A percentile compares a stretch with the other conserved stretches of the same genome.
Evolutionary conservation across 495 filamentous ascomycete species (phyloP).

Genomic region (Hyaloscypha variabilis): DNA sequence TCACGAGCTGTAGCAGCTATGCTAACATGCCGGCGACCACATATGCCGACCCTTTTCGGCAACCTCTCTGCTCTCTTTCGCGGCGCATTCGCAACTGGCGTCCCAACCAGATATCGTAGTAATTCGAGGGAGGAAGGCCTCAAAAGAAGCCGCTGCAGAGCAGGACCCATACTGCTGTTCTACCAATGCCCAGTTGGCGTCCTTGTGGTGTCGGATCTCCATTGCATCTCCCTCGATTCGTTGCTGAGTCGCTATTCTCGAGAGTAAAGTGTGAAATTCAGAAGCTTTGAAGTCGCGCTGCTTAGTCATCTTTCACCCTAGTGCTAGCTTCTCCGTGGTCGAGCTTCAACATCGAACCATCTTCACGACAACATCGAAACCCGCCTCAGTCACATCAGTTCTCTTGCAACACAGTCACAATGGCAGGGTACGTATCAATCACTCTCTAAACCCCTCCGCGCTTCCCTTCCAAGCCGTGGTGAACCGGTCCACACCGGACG

Average conservation of each 20-base stretch:
- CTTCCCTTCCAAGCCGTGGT: background rate
- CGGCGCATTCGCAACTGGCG: background rate
- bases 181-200: slow-evolving; percentile 20
- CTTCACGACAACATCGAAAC: slow-evolving; percentile 17
- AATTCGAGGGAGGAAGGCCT: slow-evolving; percentile 54
- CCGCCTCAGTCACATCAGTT: slow-evolving; percentile 2
- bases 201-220: slow-evolving; percentile 2
- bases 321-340: slow-evolving; percentile 1
- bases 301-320: slow-evolving; percentile 23
- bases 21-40: slow-evolving; percentile 9
- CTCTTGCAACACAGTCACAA: slow-evolving; percentile 23
- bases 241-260: background rate
- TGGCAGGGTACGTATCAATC: slow-evolving; percentile 34
- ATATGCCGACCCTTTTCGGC: background rate
- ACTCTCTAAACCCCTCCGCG: background rate
- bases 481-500: no score
- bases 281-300: background rate
- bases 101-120: slow-evolving; percentile 44
- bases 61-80: background rate
- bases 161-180: slow-evolving; percentile 48
- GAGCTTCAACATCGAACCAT: slow-evolving; percentile 25
- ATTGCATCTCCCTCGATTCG: slow-evolving; percentile 26
- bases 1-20: slow-evolving; percentile 12
- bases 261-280: slow-evolving; percentile 6
- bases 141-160: slow-evolving; percentile 55